Evolutionary conservation across 768 basidiomycete species (phyloP).

Genomic region (Leccinum pellstonianum): DNA sequence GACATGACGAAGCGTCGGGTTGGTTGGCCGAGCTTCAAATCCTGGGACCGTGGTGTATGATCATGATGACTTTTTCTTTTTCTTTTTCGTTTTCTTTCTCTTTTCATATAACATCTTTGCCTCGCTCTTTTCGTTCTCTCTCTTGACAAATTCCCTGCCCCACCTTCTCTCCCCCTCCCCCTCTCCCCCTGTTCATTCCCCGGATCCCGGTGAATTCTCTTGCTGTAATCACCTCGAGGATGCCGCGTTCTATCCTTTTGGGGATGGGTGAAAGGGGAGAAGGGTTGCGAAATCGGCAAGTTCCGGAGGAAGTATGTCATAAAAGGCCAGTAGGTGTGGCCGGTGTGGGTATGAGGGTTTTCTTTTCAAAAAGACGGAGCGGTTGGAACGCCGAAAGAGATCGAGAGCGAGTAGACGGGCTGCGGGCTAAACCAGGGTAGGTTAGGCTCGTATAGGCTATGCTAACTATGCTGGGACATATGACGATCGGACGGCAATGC

Average conservation of each 20-base stretch:
- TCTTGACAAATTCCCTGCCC: conserved; percentile 5
- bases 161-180: not conserved
- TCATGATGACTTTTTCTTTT: not conserved
- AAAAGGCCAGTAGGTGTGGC: not conserved
- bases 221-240: conserved; percentile 33
- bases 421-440: not conserved
- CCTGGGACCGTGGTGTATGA: not conserved
- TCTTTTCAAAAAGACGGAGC: not conserved
- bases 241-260: conserved; percentile 18
- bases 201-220: conserved; percentile 13
- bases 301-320: not conserved
- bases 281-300: not conserved
- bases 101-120: conserved; percentile 10
- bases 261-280: not conserved
- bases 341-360: conserved; percentile 18
- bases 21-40: not conserved
- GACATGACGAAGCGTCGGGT: conserved; percentile 2
- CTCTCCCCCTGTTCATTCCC: not conserved
- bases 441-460: not conserved
- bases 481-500: not conserved
- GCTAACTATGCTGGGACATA: not conserved
- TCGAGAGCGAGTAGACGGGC: not conserved
- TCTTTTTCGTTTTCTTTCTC: not conserved
- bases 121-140: conserved; percentile 1
- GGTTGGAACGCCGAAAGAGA: not conserved